These are phyloP conservation scores for Candida boleticola DNA, from an alignment of 805 yeast genomes.

Conservation along the genomic window DNA sequence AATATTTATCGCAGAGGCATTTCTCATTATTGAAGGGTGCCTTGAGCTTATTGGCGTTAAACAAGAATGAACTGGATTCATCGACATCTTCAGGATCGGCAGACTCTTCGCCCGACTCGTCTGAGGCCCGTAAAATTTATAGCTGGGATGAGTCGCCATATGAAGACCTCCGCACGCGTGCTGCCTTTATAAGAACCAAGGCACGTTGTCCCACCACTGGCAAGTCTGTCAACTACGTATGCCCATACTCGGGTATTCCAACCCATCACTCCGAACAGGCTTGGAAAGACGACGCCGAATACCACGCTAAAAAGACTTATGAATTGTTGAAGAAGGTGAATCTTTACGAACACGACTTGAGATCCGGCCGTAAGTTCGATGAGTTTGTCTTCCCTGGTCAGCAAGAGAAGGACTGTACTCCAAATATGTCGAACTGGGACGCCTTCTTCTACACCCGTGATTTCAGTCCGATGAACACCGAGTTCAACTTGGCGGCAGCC, in stretches of 20 bases:
- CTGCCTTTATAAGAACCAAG: conserved; percentile 82
- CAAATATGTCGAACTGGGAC: conserved; percentile 88
- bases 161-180: conserved; percentile 83
- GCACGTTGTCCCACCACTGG: conserved; percentile 91
- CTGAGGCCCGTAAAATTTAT: conserved; percentile 23
- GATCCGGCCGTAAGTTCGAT: conserved; percentile 92
- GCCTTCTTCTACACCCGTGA: conserved; percentile 88
- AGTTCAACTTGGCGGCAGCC: conserved; percentile 91
- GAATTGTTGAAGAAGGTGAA: conserved; percentile 83
- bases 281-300: conserved; percentile 76
- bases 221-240: conserved; percentile 75
- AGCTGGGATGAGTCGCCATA: conserved; percentile 93
- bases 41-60: conserved; percentile 3
- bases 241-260: conserved; percentile 95
- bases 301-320: conserved; percentile 65
- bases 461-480: conserved; percentile 94
- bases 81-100: not conserved
- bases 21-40: conserved; percentile 6
- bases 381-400: conserved; percentile 90
- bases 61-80: conserved; percentile 3
- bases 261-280: conserved; percentile 90
- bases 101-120: not conserved
- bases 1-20: not conserved
- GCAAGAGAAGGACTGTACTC: conserved; percentile 70
- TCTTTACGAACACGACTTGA: conserved; percentile 88